Percentiles rank a stretch among this genome's conserved stretches.
phyloP scores from a whole-genome alignment of 345 rosid genomes.

The Citrus trifoliata region DNA sequence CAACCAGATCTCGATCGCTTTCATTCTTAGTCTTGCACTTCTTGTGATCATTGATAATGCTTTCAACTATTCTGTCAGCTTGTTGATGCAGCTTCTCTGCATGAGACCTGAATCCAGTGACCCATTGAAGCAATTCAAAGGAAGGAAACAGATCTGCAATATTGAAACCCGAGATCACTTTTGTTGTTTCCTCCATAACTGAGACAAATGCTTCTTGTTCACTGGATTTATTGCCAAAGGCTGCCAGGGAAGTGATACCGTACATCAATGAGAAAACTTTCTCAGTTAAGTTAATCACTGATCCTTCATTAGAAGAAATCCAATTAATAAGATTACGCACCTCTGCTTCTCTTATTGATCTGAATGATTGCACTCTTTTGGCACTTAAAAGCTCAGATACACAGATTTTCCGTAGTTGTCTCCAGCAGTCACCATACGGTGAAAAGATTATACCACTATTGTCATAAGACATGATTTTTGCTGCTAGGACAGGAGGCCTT shows the following conservation, averaged over 20 bases:
- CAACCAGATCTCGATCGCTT: constrained; percentile 1
- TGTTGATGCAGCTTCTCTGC: constrained; percentile 13
- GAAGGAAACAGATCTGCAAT: constrained; percentile 29
- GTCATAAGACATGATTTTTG: constrained; percentile 10
- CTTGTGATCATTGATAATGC: constrained; percentile 13
- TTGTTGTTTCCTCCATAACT: background rate
- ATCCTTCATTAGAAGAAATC: background rate
- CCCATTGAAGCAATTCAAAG: constrained; percentile 6
- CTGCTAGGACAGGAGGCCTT: constrained; percentile 15
- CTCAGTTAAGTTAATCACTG: constrained; percentile 21
- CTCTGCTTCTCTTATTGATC: constrained; percentile 24
- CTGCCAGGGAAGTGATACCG: constrained; percentile 14
- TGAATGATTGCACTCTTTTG: constrained; percentile 24
- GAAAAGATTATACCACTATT: constrained; percentile 4
- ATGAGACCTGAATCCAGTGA: constrained; percentile 13
- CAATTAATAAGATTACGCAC: constrained; percentile 1
- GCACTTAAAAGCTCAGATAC: constrained; percentile 15
- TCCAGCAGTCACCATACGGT: constrained; percentile 30
- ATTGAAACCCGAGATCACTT: constrained; percentile 14
- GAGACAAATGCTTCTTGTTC: constrained; percentile 20
- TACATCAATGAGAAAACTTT: constrained; percentile 6
- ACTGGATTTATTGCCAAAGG: constrained; percentile 22
- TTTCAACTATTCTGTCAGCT: constrained; percentile 14
- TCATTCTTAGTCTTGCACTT: background rate
- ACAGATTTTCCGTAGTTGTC: constrained; percentile 22